These are phyloP conservation scores for Alternaria sp. DNA, from an alignment of 2,329 filamentous ascomycete genomes.

Conservation along the genomic window DNA sequence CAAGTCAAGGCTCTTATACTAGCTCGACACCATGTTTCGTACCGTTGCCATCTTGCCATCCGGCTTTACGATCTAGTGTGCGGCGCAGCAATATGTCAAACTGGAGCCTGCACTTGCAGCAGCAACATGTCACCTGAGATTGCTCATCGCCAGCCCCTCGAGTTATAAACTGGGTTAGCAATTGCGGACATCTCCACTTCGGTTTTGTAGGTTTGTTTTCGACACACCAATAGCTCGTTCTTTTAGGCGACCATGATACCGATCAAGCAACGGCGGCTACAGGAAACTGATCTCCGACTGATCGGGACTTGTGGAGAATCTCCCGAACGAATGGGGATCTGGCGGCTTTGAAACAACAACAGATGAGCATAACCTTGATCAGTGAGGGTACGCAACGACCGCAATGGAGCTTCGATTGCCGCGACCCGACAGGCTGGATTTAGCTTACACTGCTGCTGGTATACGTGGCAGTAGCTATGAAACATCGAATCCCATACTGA, in stretches of 20 bases:
- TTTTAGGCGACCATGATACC: constrained; percentile 15
- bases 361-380: constrained; percentile 18
- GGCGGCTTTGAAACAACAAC: constrained; percentile 20
- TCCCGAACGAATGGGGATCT: constrained; percentile 24
- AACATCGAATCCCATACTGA: constrained; percentile 21
- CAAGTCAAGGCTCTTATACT: neutral
- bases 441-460: constrained; percentile 20
- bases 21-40: neutral
- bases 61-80: neutral
- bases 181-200: constrained; percentile 2
- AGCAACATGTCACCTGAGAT: constrained; percentile 2
- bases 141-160: constrained; percentile 4
- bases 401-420: constrained; percentile 24
- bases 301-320: constrained; percentile 17
- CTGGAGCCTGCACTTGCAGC: neutral
- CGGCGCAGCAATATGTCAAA: constrained; percentile 10
- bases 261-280: constrained; percentile 27
- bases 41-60: neutral
- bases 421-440: constrained; percentile 19
- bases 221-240: constrained; percentile 6
- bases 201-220: constrained; percentile 1
- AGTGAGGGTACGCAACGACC: constrained; percentile 21
- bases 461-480: constrained; percentile 30
- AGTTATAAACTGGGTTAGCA: neutral
- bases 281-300: constrained; percentile 18